A percentile compares a stretch with the other conserved stretches of the same genome.
These are phyloP conservation scores for Mycena leptocephala DNA, from an alignment of 768 basidiomycete genomes.

Conservation along the genomic window DNA sequence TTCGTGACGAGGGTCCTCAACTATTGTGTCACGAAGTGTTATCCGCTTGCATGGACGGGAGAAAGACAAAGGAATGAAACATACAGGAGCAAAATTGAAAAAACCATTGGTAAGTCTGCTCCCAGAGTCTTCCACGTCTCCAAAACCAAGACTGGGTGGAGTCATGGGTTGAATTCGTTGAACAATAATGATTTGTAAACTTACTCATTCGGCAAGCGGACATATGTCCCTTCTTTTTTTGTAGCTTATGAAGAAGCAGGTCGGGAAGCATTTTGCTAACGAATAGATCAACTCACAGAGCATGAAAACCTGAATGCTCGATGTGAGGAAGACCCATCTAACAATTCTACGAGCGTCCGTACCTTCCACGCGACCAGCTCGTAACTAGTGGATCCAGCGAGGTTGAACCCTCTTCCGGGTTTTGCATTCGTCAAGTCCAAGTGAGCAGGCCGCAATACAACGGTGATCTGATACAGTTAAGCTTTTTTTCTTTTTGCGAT, in stretches of 20 bases:
- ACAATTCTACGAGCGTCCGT: no score
- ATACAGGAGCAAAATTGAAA: slow-evolving; percentile 11
- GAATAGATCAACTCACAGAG: not conserved
- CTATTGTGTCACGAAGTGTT: not conserved
- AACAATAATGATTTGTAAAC: not conserved
- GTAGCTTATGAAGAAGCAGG: not conserved
- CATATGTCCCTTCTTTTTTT: not conserved
- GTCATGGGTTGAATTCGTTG: not conserved
- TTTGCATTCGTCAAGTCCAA: not conserved
- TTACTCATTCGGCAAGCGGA: not conserved
- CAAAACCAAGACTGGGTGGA: not conserved
- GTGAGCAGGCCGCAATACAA: slow-evolving; percentile 4
- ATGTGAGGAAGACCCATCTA: not conserved
- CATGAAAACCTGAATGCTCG: not conserved
- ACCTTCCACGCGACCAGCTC: no score
- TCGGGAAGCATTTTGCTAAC: not conserved
- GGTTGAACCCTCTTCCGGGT: not conserved
- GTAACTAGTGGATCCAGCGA: not conserved
- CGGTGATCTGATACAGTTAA: not conserved
- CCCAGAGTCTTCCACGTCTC: not conserved
- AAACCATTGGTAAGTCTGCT: not conserved
- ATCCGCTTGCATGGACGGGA: not conserved
- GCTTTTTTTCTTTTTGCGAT: not conserved
- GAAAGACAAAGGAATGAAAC: not conserved
- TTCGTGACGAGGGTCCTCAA: slow-evolving; percentile 10